phyloP scores from a whole-genome alignment of 2,329 filamentous ascomycete genomes.

The Pseudogymnoascus sp. region DNA sequence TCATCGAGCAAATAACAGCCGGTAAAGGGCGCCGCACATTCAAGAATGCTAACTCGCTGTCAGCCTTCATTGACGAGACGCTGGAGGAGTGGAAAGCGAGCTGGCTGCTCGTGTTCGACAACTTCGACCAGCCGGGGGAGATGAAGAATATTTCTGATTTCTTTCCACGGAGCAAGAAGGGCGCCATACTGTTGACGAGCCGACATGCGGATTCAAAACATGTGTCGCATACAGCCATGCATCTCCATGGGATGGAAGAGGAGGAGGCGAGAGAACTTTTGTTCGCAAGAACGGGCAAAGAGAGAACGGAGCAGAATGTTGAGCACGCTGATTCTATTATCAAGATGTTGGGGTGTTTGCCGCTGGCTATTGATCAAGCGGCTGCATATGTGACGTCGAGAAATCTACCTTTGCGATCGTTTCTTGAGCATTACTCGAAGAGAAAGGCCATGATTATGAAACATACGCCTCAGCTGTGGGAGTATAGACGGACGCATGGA shows the following conservation, averaged over 20 bases:
- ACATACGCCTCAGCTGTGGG: constrained; percentile 17
- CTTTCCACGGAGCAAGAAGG: not conserved
- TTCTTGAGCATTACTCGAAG: constrained; percentile 16
- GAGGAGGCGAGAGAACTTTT: constrained; percentile 12
- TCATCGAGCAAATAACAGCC: constrained; percentile 12
- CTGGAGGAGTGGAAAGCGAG: not conserved
- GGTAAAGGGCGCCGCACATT: not conserved
- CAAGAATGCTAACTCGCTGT: not conserved
- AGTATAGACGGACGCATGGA: constrained; percentile 14
- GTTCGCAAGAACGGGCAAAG: not conserved
- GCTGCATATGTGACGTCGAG: constrained; percentile 22
- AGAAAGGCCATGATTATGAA: constrained; percentile 15
- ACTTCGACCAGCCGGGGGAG: constrained; percentile 11
- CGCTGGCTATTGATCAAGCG: constrained; percentile 26
- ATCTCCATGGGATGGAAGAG: constrained; percentile 9
- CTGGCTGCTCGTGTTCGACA: constrained; percentile 14
- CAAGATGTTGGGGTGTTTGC: constrained; percentile 18
- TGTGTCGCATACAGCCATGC: constrained; percentile 4
- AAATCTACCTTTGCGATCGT: constrained; percentile 17
- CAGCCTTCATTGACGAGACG: not conserved
- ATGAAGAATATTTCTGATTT: constrained; percentile 8
- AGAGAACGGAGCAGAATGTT: not conserved
- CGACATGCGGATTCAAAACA: constrained; percentile 11
- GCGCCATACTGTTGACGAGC: constrained; percentile 14
- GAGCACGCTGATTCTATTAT: constrained; percentile 13